phyloP scores from a whole-genome alignment of 2,329 filamentous ascomycete species.

The Albophoma yamanashiensis region DNA sequence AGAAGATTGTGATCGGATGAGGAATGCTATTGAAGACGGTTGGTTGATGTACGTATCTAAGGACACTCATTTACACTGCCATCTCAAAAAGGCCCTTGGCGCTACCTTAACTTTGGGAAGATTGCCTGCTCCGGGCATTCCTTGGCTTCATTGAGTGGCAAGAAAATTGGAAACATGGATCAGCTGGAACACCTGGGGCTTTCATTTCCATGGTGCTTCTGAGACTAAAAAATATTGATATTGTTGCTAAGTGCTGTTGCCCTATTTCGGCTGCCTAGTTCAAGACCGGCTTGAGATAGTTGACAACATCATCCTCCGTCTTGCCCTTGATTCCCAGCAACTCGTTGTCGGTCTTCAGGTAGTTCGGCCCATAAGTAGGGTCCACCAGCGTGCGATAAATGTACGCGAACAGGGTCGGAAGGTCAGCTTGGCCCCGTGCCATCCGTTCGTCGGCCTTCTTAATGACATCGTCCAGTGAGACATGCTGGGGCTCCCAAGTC shows the following conservation, averaged over 20 bases:
- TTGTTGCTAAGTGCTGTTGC: too few relatives aligned
- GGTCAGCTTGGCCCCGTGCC: constrained; percentile 17
- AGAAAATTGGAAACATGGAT: neutral
- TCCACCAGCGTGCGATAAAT: constrained; percentile 21
- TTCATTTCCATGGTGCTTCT: neutral
- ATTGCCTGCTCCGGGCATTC: too few relatives aligned
- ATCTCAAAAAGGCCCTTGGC: neutral
- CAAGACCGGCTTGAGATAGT: constrained; percentile 11
- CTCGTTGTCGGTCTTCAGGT: constrained; percentile 28
- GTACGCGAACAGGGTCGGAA: constrained; percentile 19
- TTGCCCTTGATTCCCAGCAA: constrained; percentile 32
- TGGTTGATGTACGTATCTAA: neutral
- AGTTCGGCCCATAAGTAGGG: constrained; percentile 19
- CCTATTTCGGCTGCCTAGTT: constrained; percentile 1
- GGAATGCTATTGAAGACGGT: neutral
- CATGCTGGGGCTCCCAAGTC: constrained; percentile 32
- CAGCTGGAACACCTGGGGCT: neutral
- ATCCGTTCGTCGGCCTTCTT: constrained; percentile 17
- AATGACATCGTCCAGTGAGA: constrained; percentile 15
- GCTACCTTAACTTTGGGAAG: neutral
- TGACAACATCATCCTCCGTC: constrained; percentile 28
- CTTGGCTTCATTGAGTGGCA: neutral
- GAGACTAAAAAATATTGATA: neutral
- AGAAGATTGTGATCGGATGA: neutral
- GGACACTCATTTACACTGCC: neutral